Conservation (phyloP, 139 green algal genomes). For the Mesostigma viride region DNA sequence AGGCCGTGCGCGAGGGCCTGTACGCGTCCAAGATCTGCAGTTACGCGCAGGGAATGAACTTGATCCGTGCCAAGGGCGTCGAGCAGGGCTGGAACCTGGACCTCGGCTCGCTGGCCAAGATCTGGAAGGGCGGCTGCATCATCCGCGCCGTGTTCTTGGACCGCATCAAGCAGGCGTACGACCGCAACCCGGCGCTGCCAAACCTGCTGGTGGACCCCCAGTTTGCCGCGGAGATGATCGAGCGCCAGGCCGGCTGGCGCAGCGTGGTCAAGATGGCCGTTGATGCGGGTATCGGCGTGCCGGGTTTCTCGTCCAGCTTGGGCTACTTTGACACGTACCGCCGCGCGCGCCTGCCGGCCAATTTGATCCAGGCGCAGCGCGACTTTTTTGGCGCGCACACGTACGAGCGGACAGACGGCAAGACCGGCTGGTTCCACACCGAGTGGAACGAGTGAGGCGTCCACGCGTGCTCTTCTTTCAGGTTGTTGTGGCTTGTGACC, state of each 20-base stretch:
- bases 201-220: conserved; percentile 78
- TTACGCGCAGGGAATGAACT: conserved; percentile 96
- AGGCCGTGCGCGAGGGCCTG: conserved; percentile 66
- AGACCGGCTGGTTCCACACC: no score
- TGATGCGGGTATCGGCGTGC: conserved; percentile 52
- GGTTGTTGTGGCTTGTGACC: no score
- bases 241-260: conserved; percentile 68
- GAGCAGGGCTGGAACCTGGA: conserved; percentile 84
- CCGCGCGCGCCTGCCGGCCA: conserved; percentile 77
- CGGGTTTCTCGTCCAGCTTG: conserved; percentile 74
- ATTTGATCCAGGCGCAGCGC: conserved; percentile 91
- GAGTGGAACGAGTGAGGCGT: no score
- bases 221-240: conserved; percentile 70
- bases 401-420: no score
- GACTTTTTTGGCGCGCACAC: conserved; percentile 98
- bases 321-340: conserved; percentile 96
- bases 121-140: conserved; percentile 98
- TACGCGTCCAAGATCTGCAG: conserved; percentile 88
- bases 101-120: conserved; percentile 78
- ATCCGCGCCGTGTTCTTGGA: conserved; percentile 94
- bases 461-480: no score
- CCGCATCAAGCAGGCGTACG: conserved; percentile 84
- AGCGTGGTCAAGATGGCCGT: conserved; percentile 59
- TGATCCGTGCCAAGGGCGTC: conserved; percentile 89
- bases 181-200: conserved; percentile 60